phyloP scores from a whole-genome alignment of 441 rosid species.

The Viola pubescens region DNA sequence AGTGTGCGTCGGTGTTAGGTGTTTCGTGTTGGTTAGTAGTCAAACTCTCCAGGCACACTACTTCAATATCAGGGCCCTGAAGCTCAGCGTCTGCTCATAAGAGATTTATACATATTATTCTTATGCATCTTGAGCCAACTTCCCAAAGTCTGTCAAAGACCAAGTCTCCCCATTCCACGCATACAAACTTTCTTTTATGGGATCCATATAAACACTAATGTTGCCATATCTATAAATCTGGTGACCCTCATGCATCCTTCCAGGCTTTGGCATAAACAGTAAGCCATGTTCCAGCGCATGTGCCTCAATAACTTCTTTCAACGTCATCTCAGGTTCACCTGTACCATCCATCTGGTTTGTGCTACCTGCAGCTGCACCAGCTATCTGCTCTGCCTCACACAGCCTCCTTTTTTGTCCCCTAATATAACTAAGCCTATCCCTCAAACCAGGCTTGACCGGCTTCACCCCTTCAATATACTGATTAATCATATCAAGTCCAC shows the following conservation, averaged over 20 bases:
- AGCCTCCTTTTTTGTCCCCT: slow-evolving; percentile 49
- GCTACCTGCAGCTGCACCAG: slow-evolving; percentile 29
- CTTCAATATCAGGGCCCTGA: neutral
- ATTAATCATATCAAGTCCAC: slow-evolving; percentile 72
- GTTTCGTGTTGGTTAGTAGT: too few relatives aligned
- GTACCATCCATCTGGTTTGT: slow-evolving; percentile 32
- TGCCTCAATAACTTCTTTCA: slow-evolving; percentile 78
- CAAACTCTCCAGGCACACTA: too few relatives aligned
- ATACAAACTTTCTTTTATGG: slow-evolving; percentile 56
- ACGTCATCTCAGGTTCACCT: slow-evolving; percentile 34
- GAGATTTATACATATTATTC: slow-evolving; percentile 19
- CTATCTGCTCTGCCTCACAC: slow-evolving; percentile 47
- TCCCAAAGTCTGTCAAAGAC: slow-evolving; percentile 57
- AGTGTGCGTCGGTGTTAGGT: too few relatives aligned
- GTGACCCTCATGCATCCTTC: slow-evolving; percentile 71
- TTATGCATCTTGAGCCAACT: slow-evolving; percentile 51
- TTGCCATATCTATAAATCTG: slow-evolving; percentile 87
- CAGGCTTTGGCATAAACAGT: slow-evolving; percentile 68
- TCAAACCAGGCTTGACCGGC: slow-evolving; percentile 60
- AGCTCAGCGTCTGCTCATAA: slow-evolving; percentile 31
- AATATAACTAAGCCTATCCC: slow-evolving; percentile 48
- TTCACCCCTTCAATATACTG: slow-evolving; percentile 64
- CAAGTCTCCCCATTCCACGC: slow-evolving; percentile 65
- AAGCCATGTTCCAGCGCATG: slow-evolving; percentile 71
- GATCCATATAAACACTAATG: slow-evolving; percentile 58